These are phyloP conservation scores for Saksenaea oblongispora DNA, from an alignment of 371 early-diverging fungal genomes.

Conservation along the genomic window DNA sequence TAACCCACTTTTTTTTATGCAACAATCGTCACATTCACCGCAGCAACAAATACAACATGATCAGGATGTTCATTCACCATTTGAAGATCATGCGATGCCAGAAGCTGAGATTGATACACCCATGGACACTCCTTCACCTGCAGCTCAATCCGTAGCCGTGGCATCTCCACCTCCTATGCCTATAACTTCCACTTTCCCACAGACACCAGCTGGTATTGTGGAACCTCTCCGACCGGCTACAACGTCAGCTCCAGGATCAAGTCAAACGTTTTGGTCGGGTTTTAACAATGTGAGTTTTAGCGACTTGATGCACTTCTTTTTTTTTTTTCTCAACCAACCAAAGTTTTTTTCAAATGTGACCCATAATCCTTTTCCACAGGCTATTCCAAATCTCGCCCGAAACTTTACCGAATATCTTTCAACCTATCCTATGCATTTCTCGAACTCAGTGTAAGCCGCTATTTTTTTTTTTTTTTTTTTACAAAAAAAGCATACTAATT, in stretches of 20 bases:
- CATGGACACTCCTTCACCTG: constrained; percentile 16
- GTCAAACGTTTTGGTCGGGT: constrained; percentile 44
- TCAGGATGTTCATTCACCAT: constrained; percentile 10
- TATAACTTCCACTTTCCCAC: background rate
- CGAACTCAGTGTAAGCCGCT: constrained; percentile 33
- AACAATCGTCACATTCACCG: constrained; percentile 28
- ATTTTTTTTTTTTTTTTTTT: background rate
- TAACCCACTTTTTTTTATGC: constrained; percentile 37
- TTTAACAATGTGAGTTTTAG: constrained; percentile 37
- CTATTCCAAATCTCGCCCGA: constrained; percentile 49
- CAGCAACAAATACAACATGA: constrained; percentile 11
- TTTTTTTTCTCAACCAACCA: background rate
- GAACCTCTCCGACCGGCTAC: constrained; percentile 20
- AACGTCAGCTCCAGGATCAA: constrained; percentile 12
- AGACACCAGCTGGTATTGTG: constrained; percentile 4
- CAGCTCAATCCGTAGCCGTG: background rate
- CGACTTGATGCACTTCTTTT: background rate
- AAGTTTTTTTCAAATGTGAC: constrained; percentile 54
- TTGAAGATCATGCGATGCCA: background rate
- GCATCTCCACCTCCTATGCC: constrained; percentile 1
- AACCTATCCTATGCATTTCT: constrained; percentile 39
- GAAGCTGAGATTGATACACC: background rate
- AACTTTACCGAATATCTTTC: constrained; percentile 51
- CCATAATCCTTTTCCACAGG: constrained; percentile 49
- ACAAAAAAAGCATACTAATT: background rate